Base-by-base conservation (phyloP, 2,329 filamentous ascomycete genomes). In the Fusarium cyanostomum region DNA sequence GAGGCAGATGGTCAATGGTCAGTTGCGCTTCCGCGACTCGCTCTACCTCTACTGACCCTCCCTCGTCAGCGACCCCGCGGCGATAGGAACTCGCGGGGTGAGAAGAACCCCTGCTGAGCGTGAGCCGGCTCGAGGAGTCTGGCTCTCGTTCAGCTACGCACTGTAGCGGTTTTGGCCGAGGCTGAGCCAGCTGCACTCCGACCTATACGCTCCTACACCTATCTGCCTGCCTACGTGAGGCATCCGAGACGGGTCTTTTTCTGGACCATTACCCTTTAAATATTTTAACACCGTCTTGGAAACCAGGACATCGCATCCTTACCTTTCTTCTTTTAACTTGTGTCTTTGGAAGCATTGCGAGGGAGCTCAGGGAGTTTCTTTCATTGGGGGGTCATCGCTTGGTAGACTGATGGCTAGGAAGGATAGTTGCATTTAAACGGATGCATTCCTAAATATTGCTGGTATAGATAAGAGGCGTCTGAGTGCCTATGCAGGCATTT, bases 1-100 rank as follows among this genome's bases (percentile, higher is more conserved):
- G 82, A 85, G 92, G 73, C 86, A 88, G 73, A 82, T 88, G 80
- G 86, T 90, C 66, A 88, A 89, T 75, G 82, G 82, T 86, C 75
- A 78, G 77, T 79, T 77, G 75, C 72, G 71, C 72, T 74, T 71
- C 72, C 75, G 74, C 74, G 76, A 77, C 75, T 77, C 74, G 71
- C 76, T 78, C 73, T 77, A 77, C 72, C 75, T 78, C 75, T 78
- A 78, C 77, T 79, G 73, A 77, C 74, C 63, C 68, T 73, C 67
- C 66, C 71, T 72, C 69, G 70, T 74, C 74, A 81, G 79, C 79
- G 69, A 80, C 80, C 68, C 78, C 79, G 65, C 77, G 77, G 72
- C 81, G 78, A 77, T 81, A 79, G 76, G 73, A 75, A 71, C 71
- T 75, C 70, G 71, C 66, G 69, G 72, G 71, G 67, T 74, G 68